Conservation (phyloP, 2,329 filamentous ascomycete species). For the Penicillium sp. region DNA sequence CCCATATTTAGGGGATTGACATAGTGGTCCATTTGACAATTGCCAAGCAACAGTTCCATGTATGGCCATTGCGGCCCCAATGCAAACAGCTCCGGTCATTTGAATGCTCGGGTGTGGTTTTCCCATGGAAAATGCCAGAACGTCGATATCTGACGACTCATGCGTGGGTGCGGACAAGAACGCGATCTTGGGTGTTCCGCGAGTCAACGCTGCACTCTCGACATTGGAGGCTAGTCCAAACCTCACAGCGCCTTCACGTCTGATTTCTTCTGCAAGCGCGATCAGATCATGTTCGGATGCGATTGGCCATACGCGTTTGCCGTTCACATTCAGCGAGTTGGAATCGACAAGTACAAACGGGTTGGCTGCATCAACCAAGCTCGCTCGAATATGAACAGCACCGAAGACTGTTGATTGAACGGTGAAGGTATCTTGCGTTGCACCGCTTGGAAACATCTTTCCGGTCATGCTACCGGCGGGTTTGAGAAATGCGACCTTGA, state of each 20-base stretch:
- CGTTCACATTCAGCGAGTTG: slow-evolving; percentile 45
- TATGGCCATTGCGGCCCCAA: slow-evolving; percentile 23
- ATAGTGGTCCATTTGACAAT: slow-evolving; percentile 4
- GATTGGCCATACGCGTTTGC: neutral
- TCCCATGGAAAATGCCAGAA: slow-evolving; percentile 28
- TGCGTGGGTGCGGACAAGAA: slow-evolving; percentile 43
- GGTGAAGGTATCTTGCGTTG: slow-evolving; percentile 21
- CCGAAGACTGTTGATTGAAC: slow-evolving; percentile 45
- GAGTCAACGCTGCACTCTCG: slow-evolving; percentile 41
- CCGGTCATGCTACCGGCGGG: slow-evolving; percentile 65
- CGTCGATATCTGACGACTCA: slow-evolving; percentile 21
- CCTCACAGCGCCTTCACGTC: slow-evolving; percentile 54
- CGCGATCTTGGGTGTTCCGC: slow-evolving; percentile 62
- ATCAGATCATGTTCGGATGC: slow-evolving; percentile 32
- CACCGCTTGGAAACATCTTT: slow-evolving; percentile 59
- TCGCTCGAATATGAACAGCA: slow-evolving; percentile 45
- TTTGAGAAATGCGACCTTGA: slow-evolving; percentile 60
- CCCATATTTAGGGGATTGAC: slow-evolving; percentile 15
- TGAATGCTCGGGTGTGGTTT: slow-evolving; percentile 29
- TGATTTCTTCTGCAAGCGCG: slow-evolving; percentile 54
- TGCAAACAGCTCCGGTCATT: slow-evolving; percentile 29
- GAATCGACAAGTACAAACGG: slow-evolving; percentile 62
- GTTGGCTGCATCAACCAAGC: slow-evolving; percentile 62
- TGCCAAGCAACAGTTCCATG: slow-evolving; percentile 21
- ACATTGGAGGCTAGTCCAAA: slow-evolving; percentile 57